Evolutionary conservation across 176 grass and related monocot species (phyloP).

Genomic region (Pharus latifolius): DNA sequence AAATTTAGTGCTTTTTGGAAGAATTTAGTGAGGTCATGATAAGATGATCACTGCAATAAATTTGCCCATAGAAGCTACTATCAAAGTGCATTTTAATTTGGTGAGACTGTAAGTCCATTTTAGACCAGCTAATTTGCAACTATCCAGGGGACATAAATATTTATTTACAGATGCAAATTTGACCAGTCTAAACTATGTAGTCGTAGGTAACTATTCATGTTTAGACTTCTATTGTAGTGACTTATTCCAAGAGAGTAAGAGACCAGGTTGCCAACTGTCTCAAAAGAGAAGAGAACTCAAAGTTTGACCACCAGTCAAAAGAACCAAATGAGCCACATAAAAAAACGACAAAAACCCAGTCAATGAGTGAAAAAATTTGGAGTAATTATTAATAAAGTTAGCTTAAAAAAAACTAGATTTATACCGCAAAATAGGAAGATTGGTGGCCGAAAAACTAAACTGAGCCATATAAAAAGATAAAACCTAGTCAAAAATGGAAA

Average conservation of each 20-base stretch:
- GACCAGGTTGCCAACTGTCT: slow-evolving; percentile 15
- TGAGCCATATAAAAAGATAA: slow-evolving; percentile 19
- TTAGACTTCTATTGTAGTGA: background rate
- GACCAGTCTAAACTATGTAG: background rate
- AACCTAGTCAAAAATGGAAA: slow-evolving; percentile 22
- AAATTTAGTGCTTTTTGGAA: slow-evolving; percentile 1
- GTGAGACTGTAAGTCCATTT: slow-evolving; percentile 14
- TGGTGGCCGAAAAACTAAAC: slow-evolving; percentile 2
- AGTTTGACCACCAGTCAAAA: slow-evolving; percentile 16
- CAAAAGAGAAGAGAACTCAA: slow-evolving; percentile 32
- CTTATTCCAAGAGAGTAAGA: slow-evolving; percentile 7
- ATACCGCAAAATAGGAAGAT: too few relatives aligned
- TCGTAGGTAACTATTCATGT: background rate
- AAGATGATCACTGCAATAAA: too few relatives aligned
- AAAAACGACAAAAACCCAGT: too few relatives aligned
- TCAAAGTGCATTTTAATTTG: too few relatives aligned
- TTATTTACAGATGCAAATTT: background rate
- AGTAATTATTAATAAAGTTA: too few relatives aligned
- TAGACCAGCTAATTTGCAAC: slow-evolving; percentile 3
- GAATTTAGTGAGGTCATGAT: slow-evolving; percentile 10
- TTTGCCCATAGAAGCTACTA: too few relatives aligned
- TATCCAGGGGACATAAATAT: background rate
- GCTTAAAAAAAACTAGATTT: too few relatives aligned
- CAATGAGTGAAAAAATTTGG: too few relatives aligned
- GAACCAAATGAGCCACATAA: background rate